Evolutionary conservation across 495 filamentous ascomycete species (phyloP).

Genomic region (Aspergillus steynii): DNA sequence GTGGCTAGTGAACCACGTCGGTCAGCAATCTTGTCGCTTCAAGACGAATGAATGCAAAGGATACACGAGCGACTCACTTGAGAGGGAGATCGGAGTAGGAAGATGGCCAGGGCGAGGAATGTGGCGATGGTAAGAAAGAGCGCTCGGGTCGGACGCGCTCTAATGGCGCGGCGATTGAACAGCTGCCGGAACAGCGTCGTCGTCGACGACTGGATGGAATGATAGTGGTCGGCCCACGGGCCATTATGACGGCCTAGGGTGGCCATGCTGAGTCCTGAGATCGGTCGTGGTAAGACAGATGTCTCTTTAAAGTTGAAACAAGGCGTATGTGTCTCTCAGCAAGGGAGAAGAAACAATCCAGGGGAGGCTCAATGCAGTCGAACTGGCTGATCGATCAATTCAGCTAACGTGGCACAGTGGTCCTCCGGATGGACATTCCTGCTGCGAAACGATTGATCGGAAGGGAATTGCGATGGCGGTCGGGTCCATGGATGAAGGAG

Average conservation of each 20-base stretch:
- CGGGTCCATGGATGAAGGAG: not conserved
- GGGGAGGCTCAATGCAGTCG: not conserved
- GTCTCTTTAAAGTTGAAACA: not conserved
- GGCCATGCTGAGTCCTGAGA: slow-evolving; percentile 28
- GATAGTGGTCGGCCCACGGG: slow-evolving; percentile 30
- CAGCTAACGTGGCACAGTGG: not conserved
- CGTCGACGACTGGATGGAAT: slow-evolving; percentile 25
- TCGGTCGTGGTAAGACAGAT: not conserved
- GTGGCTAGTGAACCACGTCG: slow-evolving; percentile 17
- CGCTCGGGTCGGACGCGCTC: slow-evolving; percentile 32
- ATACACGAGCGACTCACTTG: slow-evolving; percentile 12
- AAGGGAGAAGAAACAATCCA: slow-evolving; percentile 8
- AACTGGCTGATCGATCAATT: slow-evolving; percentile 3
- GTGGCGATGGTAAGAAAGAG: slow-evolving; percentile 25
- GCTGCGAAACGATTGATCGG: not conserved
- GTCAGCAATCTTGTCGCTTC: slow-evolving; percentile 1
- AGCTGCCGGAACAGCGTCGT: slow-evolving; percentile 29
- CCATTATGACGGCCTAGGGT: slow-evolving; percentile 27
- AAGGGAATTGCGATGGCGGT: not conserved
- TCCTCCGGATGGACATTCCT: not conserved
- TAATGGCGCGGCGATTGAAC: slow-evolving; percentile 29
- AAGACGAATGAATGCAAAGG: not conserved
- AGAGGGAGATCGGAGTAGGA: slow-evolving; percentile 25
- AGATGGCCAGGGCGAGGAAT: slow-evolving; percentile 26
- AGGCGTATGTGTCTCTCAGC: slow-evolving; percentile 3